Conservation (phyloP, 345 rosid genomes). For the Citrus hindsii region DNA sequence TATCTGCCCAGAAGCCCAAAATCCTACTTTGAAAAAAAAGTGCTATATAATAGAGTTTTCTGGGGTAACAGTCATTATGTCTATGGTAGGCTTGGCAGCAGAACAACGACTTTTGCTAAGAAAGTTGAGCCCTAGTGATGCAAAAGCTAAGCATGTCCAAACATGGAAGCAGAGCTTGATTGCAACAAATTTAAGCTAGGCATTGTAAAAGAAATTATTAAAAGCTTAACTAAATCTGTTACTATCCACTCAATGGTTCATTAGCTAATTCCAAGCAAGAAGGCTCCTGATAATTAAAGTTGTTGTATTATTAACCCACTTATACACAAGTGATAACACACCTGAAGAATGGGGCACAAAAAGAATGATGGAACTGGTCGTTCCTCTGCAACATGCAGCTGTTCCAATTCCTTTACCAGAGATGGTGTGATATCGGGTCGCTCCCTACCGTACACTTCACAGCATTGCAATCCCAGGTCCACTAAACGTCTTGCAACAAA, state of each 20-base stretch:
- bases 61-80: background rate
- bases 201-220: background rate
- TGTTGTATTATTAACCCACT: background rate
- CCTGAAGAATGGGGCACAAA: constrained; percentile 76
- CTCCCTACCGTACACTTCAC: constrained; percentile 43
- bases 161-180: background rate
- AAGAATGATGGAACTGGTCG: constrained; percentile 62
- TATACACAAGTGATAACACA: constrained; percentile 9
- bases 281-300: background rate
- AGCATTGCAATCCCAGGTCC: constrained; percentile 59
- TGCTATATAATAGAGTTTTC: background rate
- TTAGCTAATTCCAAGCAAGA: background rate
- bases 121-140: background rate
- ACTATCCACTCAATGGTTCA: background rate
- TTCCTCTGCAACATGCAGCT: constrained; percentile 51
- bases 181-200: background rate
- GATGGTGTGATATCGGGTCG: constrained; percentile 62
- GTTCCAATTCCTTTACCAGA: constrained; percentile 61
- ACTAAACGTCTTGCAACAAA: constrained; percentile 41
- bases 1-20: background rate
- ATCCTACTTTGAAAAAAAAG: background rate
- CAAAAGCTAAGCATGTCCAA: constrained; percentile 1
- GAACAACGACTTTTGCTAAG: background rate
- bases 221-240: background rate
- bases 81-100: background rate